Percentiles rank a stretch among this genome's conserved stretches.
phyloP scores from a whole-genome alignment of 805 yeast genomes.

The Jamesozyma lodderae region DNA sequence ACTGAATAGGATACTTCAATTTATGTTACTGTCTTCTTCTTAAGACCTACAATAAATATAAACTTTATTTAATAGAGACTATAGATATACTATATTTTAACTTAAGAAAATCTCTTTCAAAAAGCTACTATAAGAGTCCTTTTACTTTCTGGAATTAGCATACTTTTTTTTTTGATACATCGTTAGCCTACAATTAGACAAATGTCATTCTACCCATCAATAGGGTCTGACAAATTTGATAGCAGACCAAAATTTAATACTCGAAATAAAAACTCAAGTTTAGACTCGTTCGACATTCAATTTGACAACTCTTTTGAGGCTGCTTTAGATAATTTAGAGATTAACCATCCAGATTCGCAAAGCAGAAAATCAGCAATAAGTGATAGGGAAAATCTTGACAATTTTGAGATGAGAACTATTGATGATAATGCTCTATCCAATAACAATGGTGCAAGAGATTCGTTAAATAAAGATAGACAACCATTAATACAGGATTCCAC shows the following conservation, averaged over 20 bases:
- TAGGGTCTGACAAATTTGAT: conserved; percentile 10
- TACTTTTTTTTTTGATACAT: too few relatives aligned
- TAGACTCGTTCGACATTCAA: conserved; percentile 47
- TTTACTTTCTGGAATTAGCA: too few relatives aligned
- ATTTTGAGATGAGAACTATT: conserved; percentile 26
- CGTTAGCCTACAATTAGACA: too few relatives aligned
- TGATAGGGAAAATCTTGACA: conserved; percentile 12
- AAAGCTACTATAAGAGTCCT: too few relatives aligned
- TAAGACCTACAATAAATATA: too few relatives aligned
- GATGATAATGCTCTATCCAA: conserved; percentile 5
- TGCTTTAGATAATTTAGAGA: conserved; percentile 47
- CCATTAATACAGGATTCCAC: conserved; percentile 12
- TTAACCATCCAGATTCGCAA: conserved; percentile 20
- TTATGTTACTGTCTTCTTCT: too few relatives aligned
- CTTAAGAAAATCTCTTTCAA: too few relatives aligned
- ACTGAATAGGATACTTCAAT: too few relatives aligned
- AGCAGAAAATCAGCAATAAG: conserved; percentile 3
- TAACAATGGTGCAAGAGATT: conserved; percentile 7
- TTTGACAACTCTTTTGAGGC: conserved; percentile 55
- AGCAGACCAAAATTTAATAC: conserved; percentile 5
- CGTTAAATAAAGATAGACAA: conserved; percentile 15
- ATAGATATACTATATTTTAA: too few relatives aligned
- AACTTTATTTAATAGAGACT: too few relatives aligned
- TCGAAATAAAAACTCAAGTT: conserved; percentile 19
- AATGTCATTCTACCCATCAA: conserved; percentile 21